Percentiles rank a stretch among this genome's conserved stretches.
Conservation (phyloP, 2,329 filamentous ascomycete species). For the Fusarium miscanthi region DNA sequence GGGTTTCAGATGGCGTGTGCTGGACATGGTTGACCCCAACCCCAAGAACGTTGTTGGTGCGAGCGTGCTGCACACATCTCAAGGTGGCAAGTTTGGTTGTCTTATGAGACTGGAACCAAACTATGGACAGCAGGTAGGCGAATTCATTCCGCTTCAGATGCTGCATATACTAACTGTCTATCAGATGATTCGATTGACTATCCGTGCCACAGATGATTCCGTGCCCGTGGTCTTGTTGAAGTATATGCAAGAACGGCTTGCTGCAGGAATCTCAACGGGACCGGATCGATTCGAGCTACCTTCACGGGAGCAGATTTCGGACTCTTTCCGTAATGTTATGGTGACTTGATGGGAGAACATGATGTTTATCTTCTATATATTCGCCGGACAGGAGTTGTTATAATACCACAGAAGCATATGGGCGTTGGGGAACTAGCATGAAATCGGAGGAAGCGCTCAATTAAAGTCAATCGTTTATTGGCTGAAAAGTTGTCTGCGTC, state of each 20-base stretch:
- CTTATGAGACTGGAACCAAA: constrained; percentile 95
- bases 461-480: constrained; percentile 35
- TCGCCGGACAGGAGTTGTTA: constrained; percentile 43
- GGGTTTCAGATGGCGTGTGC: constrained; percentile 89
- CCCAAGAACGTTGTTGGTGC: constrained; percentile 93
- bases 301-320: constrained; percentile 63
- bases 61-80: constrained; percentile 83
- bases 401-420: constrained; percentile 47
- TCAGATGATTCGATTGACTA: constrained; percentile 94
- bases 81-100: constrained; percentile 93
- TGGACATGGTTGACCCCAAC: constrained; percentile 91
- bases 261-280: constrained; percentile 60
- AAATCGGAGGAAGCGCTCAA: constrained; percentile 40
- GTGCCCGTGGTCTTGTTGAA: constrained; percentile 85
- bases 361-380: constrained; percentile 39
- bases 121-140: constrained; percentile 86
- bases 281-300: constrained; percentile 55
- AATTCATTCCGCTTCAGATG: background rate
- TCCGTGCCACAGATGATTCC: constrained; percentile 91
- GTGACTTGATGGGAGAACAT: constrained; percentile 51
- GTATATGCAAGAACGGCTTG: constrained; percentile 86
- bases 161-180: constrained; percentile 26
- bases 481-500: constrained; percentile 32
- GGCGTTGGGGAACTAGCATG: constrained; percentile 48
- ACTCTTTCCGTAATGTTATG: constrained; percentile 68